Percentiles rank a stretch among this genome's conserved stretches.
These are phyloP conservation scores for Globisporangium paddicum DNA, from an alignment of 352 stramenopile species.

Conservation along the genomic window DNA sequence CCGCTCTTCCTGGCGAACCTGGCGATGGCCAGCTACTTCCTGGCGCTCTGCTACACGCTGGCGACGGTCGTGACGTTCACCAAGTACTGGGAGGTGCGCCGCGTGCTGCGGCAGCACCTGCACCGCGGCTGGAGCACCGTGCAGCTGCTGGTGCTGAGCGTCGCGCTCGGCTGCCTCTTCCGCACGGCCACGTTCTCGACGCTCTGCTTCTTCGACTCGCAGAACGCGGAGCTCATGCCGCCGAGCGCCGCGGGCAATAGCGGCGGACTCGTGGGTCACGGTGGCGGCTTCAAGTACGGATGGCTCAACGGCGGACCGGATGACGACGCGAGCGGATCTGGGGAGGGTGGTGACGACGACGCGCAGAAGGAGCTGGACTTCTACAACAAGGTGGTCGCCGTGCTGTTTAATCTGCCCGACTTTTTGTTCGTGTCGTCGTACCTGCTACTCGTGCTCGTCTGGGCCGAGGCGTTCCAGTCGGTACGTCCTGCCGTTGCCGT, in stretches of 20 bases:
- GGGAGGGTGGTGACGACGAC: constrained; percentile 11
- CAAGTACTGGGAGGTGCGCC: constrained; percentile 68
- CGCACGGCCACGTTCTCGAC: constrained; percentile 84
- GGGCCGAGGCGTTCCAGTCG: constrained; percentile 88
- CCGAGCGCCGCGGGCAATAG: constrained; percentile 7
- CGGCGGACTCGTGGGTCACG: constrained; percentile 12
- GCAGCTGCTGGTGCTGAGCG: constrained; percentile 76
- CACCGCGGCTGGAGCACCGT: constrained; percentile 75
- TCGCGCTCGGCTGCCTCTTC: constrained; percentile 84
- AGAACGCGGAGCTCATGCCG: constrained; percentile 42
- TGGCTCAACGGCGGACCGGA: constrained; percentile 8
- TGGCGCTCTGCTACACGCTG: constrained; percentile 85
- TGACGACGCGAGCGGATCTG: constrained; percentile 11
- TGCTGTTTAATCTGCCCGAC: constrained; percentile 92
- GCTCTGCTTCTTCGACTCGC: constrained; percentile 84
- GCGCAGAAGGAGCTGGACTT: constrained; percentile 75
- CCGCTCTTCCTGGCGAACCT: constrained; percentile 86
- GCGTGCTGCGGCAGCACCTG: constrained; percentile 61
- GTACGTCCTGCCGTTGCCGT: constrained; percentile 22
- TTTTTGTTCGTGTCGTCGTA: constrained; percentile 91
- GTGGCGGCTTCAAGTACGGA: constrained; percentile 13
- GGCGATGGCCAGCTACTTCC: constrained; percentile 85
- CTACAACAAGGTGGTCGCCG: constrained; percentile 88
- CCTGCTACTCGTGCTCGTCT: constrained; percentile 87
- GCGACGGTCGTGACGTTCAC: constrained; percentile 74